Conservation (phyloP, 164 flowering plant species). For the Vitis amurensis region DNA sequence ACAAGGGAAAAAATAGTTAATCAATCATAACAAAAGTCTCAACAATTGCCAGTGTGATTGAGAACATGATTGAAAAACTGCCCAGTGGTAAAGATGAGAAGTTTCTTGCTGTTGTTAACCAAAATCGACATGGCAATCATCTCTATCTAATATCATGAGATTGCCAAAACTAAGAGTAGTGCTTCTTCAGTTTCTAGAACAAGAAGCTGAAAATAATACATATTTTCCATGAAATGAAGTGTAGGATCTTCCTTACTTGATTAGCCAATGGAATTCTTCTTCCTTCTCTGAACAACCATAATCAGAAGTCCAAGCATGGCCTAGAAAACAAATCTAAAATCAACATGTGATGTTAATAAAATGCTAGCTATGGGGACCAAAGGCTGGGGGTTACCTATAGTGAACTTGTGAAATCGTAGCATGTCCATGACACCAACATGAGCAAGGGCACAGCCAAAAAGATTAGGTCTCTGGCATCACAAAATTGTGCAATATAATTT, state of each 20-base stretch:
- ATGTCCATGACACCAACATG: constrained; percentile 99
- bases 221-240: too few species aligned
- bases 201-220: neutral
- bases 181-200: neutral
- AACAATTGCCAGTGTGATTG: neutral
- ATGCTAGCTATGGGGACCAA: neutral
- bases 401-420: constrained; percentile 96
- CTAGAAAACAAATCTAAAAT: constrained; percentile 35
- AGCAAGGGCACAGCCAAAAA: constrained; percentile 97
- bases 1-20: neutral
- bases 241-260: constrained; percentile 60
- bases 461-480: constrained; percentile 86
- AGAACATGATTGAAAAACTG: neutral
- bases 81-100: neutral
- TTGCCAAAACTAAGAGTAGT: too few species aligned
- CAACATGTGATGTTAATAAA: constrained; percentile 1
- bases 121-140: too few species aligned
- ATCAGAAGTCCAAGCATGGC: constrained; percentile 99
- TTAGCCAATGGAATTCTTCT: constrained; percentile 89
- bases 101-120: too few species aligned
- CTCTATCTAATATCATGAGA: too few species aligned
- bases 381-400: constrained; percentile 54
- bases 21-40: neutral
- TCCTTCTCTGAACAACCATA: constrained; percentile 95
- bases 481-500: neutral